Evolutionary conservation across 345 rosid species (phyloP).

Genomic region (Heritiera littoralis): DNA sequence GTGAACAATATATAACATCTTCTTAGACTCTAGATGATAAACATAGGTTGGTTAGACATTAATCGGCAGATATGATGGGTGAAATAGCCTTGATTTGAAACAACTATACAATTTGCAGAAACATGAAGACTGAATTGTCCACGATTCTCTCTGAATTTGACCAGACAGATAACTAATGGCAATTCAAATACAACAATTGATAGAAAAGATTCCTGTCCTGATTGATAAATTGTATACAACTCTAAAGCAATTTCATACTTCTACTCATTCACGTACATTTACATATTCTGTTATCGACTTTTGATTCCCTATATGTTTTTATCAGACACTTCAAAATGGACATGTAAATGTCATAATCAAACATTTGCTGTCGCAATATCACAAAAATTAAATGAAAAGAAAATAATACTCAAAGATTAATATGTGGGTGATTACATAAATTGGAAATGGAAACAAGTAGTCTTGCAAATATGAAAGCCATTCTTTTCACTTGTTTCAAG

Average conservation of each 20-base stretch:
- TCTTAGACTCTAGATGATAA: not conserved
- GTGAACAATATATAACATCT: not conserved
- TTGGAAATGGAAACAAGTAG: no score
- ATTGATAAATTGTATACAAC: not conserved
- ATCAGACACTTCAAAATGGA: not conserved
- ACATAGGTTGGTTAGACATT: not conserved
- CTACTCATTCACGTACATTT: no score
- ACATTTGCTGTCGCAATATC: not conserved
- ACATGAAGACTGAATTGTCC: not conserved
- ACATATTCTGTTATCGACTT: no score
- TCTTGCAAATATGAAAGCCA: not conserved
- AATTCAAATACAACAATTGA: not conserved
- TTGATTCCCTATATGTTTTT: not conserved
- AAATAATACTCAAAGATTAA: not conserved
- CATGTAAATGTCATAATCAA: no score
- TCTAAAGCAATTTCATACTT: no score
- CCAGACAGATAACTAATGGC: no score
- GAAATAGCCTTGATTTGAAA: not conserved
- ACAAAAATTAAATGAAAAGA: not conserved
- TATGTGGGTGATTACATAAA: not conserved
- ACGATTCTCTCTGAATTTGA: not conserved
- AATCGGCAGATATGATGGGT: not conserved
- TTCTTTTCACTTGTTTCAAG: conserved; percentile 36
- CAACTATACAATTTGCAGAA: not conserved
- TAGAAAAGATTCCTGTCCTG: not conserved